These are phyloP conservation scores for Favolaschia claudopus DNA, from an alignment of 768 basidiomycete species.

Conservation along the genomic window DNA sequence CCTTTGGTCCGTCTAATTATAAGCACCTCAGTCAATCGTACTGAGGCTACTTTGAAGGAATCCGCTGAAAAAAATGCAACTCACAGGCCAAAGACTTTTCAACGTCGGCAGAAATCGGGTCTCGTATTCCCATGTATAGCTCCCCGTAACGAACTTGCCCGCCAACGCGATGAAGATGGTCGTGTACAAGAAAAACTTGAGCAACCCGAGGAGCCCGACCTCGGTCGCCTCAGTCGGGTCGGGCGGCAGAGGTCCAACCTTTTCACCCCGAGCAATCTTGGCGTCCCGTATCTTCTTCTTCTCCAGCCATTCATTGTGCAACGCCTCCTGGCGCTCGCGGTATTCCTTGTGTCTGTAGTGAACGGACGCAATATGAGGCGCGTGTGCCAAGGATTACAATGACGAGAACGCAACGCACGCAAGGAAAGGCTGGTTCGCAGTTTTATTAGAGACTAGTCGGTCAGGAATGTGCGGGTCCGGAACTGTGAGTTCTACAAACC, in stretches of 20 bases:
- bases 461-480: conserved; percentile 69
- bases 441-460: conserved; percentile 80
- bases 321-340: conserved; percentile 63
- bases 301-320: conserved; percentile 70
- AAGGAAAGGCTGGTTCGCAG: conserved; percentile 87
- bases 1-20: conserved; percentile 58
- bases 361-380: conserved; percentile 8
- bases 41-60: background rate
- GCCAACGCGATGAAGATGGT: conserved; percentile 63
- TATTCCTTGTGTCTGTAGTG: conserved; percentile 69
- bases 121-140: conserved; percentile 84
- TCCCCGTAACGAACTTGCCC: conserved; percentile 89
- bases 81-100: conserved; percentile 71
- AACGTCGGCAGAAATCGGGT: conserved; percentile 66
- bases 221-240: conserved; percentile 78
- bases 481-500: conserved; percentile 56
- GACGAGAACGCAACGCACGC: conserved; percentile 58
- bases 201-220: conserved; percentile 66
- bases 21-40: conserved; percentile 9
- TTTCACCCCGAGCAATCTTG: conserved; percentile 77
- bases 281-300: conserved; percentile 76
- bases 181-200: conserved; percentile 73
- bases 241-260: conserved; percentile 73
- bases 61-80: too few species aligned
- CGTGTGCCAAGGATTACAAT: conserved; percentile 6